Base-by-base conservation (phyloP, 2,329 filamentous ascomycete species). In the Fusarium floridanum region DNA sequence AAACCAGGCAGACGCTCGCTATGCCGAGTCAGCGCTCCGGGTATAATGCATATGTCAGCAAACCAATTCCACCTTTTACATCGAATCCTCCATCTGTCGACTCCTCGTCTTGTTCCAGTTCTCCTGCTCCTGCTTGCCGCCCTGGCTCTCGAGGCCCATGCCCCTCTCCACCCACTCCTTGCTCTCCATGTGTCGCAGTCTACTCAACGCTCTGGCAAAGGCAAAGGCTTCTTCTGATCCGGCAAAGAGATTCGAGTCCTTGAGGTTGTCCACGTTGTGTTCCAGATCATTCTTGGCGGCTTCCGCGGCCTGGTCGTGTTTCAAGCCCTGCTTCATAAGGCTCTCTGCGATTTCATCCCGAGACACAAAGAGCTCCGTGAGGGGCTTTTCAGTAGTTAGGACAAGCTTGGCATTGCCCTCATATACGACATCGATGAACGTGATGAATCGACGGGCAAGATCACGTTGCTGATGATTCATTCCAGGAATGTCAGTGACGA, bases 151-250 rank as follows among this genome's bases (percentile, higher is more conserved):
- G 65, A 94, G 80, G 0, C 92, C 88, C 87, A 91, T 90, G 2
- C 91, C 95, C 16, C 95, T 85, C 84, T 98, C 96, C 4, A 98
- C 94, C 97, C 97, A 99, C 82, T 98, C 93, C 82, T 91, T 91
- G 81, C 94, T 97, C 22, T 95, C 94, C 97, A 99, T 99, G 84
- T 98, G 95, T 64, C 88, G 93, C 71, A 99, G 84, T 66, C 97
- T 87, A 64, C 93, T 95, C 76, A 98, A 83, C 1, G 97, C 97
- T 64, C 97, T 87, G 27, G 95, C 95, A 86, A 99, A 99, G 0
- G 97, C 97, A 85, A 99, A 99, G 0, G 95, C 90, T 84, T 99
- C 97, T 85, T 99, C 97, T 68, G 98, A 97, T 45, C 97, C 97
- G 2, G 93, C 94, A 82, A 99, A 99, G 43, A 98, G 90, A 75